Base-by-base conservation (phyloP, 345 rosid species). In the Barbarea vulgaris region DNA sequence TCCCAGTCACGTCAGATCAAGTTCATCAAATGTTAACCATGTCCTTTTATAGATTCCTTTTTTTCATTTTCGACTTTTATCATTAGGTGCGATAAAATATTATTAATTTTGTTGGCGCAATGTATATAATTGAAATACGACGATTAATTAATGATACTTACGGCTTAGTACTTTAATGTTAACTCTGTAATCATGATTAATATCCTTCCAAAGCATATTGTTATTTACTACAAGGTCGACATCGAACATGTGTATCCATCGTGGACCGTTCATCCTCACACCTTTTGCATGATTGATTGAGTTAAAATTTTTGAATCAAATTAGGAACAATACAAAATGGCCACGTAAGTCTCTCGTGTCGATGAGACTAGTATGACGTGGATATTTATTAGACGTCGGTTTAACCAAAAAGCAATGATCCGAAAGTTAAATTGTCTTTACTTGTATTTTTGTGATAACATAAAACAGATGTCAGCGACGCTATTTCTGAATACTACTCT, bases 321-420 rank as follows among this genome's bases (percentile, higher is more conserved):
- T 37, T 24, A 1, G 61, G 55, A 15, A 69, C 44, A 41, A 42
- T 10, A 41, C 22, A 5, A 61, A 61, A 13, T 22, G 2, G 41
- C 64, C 75, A 76, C 79, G 74, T 55, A 69, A 75, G 79, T 75
- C 69, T 59, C 69, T 14, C 79, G 79, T 67, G 79, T 60, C 64
- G 37, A 76, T 68, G 39, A 50, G 46, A 39, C 46, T 58, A 19
- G 21, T 28, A 28, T 4, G 74, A 75, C 21, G 79, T 67, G 60
- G 68, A 34, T 46, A 17, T 46, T 55, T 12, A 4, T 57, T 14
- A 36, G 15, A 46, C 17, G 53, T n/a, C n/a, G n/a, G n/a, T 9
- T 64, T 52, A 13, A 27, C 46, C 4, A 67, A 18, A 39, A 68
- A 59, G 31, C 79, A 51, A 60, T 68, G 55, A 59, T 39, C 4